A percentile compares a stretch with the other conserved stretches of the same genome.
Conservation (phyloP, 2,329 filamentous ascomycete genomes). For the Aspergillus uvarum region DNA sequence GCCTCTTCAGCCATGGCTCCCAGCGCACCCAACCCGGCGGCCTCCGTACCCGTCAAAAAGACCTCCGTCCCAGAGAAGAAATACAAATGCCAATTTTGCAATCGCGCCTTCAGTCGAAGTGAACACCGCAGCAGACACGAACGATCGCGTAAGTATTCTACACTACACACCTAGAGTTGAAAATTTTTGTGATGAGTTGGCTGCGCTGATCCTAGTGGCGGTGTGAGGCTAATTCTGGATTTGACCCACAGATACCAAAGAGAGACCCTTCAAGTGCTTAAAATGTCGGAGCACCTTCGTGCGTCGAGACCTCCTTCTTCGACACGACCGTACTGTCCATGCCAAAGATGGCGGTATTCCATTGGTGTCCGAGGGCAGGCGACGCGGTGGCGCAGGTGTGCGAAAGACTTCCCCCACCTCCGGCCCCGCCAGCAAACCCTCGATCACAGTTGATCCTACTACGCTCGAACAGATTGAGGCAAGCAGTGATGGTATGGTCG, state of each 20-base stretch:
- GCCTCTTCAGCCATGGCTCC: conserved; percentile 40
- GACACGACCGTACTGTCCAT: conserved; percentile 97
- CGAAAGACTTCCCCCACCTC: conserved; percentile 39
- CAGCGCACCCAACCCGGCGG: conserved; percentile 61
- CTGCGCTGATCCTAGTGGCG: background rate
- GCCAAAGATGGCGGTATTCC: conserved; percentile 95
- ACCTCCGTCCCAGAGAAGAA: conserved; percentile 86
- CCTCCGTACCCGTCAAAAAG: conserved; percentile 78
- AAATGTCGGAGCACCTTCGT: conserved; percentile 99
- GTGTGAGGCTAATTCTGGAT: background rate
- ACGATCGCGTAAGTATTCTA: conserved; percentile 82
- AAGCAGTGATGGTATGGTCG: conserved; percentile 85
- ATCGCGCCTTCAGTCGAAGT: conserved; percentile 93
- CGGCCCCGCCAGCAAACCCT: conserved; percentile 66
- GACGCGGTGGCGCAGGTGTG: conserved; percentile 49
- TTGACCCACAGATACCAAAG: conserved; percentile 77
- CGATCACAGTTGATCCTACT: conserved; percentile 78
- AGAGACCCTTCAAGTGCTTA: conserved; percentile 96
- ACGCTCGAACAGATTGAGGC: conserved; percentile 91
- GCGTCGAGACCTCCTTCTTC: conserved; percentile 89
- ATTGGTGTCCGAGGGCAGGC: conserved; percentile 90
- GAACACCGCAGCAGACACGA: conserved; percentile 97
- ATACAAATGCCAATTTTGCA: conserved; percentile 99
- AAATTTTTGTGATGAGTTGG: background rate
- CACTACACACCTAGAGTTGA: too few species aligned